Evolutionary conservation across 176 grass and related monocot genomes (phyloP).

Genomic region (Avena atlantica): DNA sequence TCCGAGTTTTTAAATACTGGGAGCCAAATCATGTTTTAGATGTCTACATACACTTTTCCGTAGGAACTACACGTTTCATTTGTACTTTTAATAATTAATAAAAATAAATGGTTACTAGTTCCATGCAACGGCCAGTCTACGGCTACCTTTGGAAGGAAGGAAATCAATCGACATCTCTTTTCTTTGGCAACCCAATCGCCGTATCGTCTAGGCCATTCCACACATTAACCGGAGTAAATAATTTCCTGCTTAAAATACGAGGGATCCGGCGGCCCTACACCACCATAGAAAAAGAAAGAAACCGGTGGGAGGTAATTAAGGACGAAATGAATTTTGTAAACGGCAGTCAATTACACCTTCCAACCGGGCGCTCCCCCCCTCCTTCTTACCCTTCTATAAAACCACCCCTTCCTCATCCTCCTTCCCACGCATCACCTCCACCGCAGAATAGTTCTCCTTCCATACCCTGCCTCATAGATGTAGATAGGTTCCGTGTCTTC

Average conservation of each 20-base stretch:
- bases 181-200: neutral
- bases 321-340: slow-evolving; percentile 13
- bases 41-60: too few species aligned
- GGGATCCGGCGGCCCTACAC: neutral
- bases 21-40: too few species aligned
- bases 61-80: too few species aligned
- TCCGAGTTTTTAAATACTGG: too few species aligned
- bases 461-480: neutral
- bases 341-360: slow-evolving; percentile 36
- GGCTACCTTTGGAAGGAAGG: neutral
- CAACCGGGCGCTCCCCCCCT: neutral
- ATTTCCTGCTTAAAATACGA: neutral
- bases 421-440: slow-evolving; percentile 17
- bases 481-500: neutral
- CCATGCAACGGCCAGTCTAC: neutral
- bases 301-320: slow-evolving; percentile 14
- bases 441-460: slow-evolving; percentile 9
- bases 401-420: neutral
- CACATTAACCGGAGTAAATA: neutral
- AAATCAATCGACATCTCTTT: neutral
- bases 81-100: too few species aligned
- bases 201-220: neutral
- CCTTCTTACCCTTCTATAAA: slow-evolving; percentile 54
- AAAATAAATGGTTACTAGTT: too few species aligned
- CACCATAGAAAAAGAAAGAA: neutral